These are phyloP conservation scores for Murraya paniculata DNA, from an alignment of 345 rosid species.

Conservation along the genomic window DNA sequence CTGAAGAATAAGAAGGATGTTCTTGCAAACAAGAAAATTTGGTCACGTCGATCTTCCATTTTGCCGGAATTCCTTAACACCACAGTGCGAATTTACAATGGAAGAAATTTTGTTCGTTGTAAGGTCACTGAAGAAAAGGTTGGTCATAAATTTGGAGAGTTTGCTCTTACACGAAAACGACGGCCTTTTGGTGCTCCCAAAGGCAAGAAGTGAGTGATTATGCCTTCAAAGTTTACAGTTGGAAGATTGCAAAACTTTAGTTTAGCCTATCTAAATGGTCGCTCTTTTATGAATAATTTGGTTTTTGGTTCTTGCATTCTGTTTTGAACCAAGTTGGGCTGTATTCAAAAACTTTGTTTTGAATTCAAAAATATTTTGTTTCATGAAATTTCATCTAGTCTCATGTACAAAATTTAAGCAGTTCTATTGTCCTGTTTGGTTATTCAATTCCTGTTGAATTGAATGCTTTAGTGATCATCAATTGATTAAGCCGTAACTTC, in stretches of 20 bases:
- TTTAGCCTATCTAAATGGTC: background rate
- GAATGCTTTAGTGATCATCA: background rate
- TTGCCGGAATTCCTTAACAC: constrained; percentile 44
- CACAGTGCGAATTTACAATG: constrained; percentile 44
- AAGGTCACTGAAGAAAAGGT: constrained; percentile 49
- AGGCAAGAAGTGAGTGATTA: constrained; percentile 15
- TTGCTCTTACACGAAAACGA: constrained; percentile 39
- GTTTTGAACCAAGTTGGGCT: background rate
- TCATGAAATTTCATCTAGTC: background rate
- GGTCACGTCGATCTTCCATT: constrained; percentile 48
- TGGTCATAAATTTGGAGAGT: constrained; percentile 53
- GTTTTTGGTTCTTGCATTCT: background rate
- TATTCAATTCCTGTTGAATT: background rate
- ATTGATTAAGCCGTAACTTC: background rate
- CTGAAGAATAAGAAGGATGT: constrained; percentile 31
- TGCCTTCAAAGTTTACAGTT: background rate
- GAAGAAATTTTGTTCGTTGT: constrained; percentile 38
- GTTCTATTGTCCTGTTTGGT: background rate
- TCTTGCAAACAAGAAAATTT: constrained; percentile 41
- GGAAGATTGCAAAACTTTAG: background rate
- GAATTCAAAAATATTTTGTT: background rate
- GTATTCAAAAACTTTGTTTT: background rate
- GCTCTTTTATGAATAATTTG: background rate
- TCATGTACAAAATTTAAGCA: background rate
- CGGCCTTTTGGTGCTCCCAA: constrained; percentile 1